Evolutionary conservation across 106 monocot genomes (phyloP), one percentile per base, ranked within the genome.

Genomic region (Hemerocallis citrina): DNA sequence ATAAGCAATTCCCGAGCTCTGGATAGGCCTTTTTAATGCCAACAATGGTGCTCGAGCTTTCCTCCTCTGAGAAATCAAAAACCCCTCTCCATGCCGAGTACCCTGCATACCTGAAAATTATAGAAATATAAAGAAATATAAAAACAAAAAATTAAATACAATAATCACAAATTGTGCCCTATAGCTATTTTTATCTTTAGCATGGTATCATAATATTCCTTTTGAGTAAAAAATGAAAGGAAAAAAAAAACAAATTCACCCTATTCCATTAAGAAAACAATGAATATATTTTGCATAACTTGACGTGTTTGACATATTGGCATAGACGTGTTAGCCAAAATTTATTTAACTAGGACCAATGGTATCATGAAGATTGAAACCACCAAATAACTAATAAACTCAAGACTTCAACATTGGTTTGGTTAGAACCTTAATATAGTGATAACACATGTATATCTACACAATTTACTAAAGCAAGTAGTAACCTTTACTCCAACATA

Each of bases 51-150:
- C 76, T 55, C 9, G 69, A 73, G 17, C 39, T 39, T 55, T 82
- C 69, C 41, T 68, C 67, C 3, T 71, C 85, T 31, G 72, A 68
- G 61, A 71, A 89, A 79, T 93, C 74, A 7, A 85, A 70, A 14
- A 93, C 77, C 4, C 93, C 89, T 65, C 89, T 76, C 89, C 93
- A 93, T 60, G 93, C 93, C 28, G 52, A 74, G 45, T 93, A 93
- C 7, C 93, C 93, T 33, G 85, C 74, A 51, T 93, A 93, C 64
- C 93, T 93, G 42, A 42, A 44, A 61, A 28, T 28, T 27, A 7
- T 34, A 16, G 22, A 29, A 61, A 20, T 21, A 57, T 0, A 31
- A 54, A 31, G 7, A 15, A 15, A 43, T 15, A 43, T 43, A 43
- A 15, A 15, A 43, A 43, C 13, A 43, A 1, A 15, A 43, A 43